Evolutionary conservation across 768 basidiomycete species (phyloP), one percentile per base, ranked within the genome.

Genomic region (Xerocomus spinulosus): DNA sequence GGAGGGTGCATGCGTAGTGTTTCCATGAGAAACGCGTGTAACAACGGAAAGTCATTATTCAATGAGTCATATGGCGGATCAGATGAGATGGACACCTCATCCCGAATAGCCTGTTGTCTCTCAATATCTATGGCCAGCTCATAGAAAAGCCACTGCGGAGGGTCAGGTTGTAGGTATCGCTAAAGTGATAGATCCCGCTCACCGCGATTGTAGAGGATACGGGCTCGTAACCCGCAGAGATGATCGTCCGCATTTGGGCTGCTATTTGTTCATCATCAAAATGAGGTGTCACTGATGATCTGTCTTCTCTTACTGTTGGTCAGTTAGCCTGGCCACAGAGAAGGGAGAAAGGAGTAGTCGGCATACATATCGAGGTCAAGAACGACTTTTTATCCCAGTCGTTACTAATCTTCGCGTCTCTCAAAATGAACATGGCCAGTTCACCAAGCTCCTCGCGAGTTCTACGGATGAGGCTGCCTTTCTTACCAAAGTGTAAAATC

Each of bases 1-100:
- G 82, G 73, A 15, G 83, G 77, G 55, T 83, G 80, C 38, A 84
- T 59, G 24, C 83, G 76, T 15, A 85, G 65, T 3, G 78, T 78
- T 61, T 85, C 83, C 55, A 78, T 77, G 37, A 85, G 48, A 9
- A 81, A 76, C 2, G 81, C 79, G 43, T 85, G 78, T 15, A 87
- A 70, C 35, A 83, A 68, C 1, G 80, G 77, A 49, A 72, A 74
- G 34, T 70, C 64, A 52, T 63, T 69, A 44, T 74, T 76, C 45
- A 82, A 57, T 23, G 73, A 68, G 35, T 82, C 81, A 42, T 79
- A 76, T 4, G 77, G 70, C 9, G 80, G 72, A 38, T 81, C 71
- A 13, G 66, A 65, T 20, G 73, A 69, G 8, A 64, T 63, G 15
- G 67, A 67, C 14, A 81, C 61, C 56, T 83, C 81, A 44, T 77